Percentiles rank a stretch among this genome's conserved stretches.
Conservation (phyloP, 768 basidiomycete species). For the Podaxis sp. region DNA sequence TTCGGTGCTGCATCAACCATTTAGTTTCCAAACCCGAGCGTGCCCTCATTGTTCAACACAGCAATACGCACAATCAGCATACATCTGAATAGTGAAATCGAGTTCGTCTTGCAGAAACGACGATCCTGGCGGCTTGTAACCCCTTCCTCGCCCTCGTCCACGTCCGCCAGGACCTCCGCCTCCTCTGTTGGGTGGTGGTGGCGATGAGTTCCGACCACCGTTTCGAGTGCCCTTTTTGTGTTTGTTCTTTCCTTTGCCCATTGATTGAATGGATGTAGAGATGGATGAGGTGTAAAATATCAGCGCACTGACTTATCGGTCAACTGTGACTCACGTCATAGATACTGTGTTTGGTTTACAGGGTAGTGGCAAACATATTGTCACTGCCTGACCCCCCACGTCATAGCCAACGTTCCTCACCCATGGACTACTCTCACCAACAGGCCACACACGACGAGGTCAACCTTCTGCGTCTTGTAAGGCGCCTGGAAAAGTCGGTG, state of each 20-base stretch:
- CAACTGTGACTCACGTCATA: not conserved
- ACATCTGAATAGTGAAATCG: constrained; percentile 24
- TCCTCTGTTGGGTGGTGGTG: not conserved
- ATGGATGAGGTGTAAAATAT: not conserved
- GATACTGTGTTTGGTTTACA: not conserved
- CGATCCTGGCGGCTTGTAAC: constrained; percentile 14
- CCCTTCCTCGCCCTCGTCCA: constrained; percentile 6
- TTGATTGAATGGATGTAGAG: not conserved
- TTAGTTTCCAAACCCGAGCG: not conserved
- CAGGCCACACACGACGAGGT: constrained; percentile 16
- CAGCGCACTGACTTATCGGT: not conserved
- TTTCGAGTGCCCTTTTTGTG: not conserved
- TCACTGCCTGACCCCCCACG: not conserved
- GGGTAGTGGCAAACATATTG: not conserved
- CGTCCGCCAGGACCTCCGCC: constrained; percentile 12
- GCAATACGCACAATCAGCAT: constrained; percentile 25
- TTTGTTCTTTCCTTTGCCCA: not conserved
- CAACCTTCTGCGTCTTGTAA: constrained; percentile 14
- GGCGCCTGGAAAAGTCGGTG: constrained; percentile 13
- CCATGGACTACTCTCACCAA: not conserved
- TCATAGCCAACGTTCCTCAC: not conserved
- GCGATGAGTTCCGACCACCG: not conserved
- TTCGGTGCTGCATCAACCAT: not conserved
- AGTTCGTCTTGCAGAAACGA: constrained; percentile 24
- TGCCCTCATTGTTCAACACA: not conserved